Base-by-base conservation (phyloP, 2,329 filamentous ascomycete genomes). In the Pseudopyricularia cyperi region DNA sequence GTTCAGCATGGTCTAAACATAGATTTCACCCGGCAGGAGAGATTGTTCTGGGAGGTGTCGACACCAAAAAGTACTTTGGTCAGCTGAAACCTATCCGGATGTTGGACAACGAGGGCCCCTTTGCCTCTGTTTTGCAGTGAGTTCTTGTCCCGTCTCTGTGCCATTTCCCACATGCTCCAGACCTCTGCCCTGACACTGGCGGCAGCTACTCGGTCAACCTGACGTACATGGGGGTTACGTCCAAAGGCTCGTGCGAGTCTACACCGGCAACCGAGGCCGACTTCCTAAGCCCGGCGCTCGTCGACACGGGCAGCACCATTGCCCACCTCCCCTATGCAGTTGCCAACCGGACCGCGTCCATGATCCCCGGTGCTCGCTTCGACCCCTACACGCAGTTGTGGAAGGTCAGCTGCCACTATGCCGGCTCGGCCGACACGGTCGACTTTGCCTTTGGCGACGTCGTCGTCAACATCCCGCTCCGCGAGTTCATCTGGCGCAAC, bases 371-470 rank as follows among this genome's bases (percentile, higher is more conserved):
- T 7, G 26, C 52, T 4, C 49, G 28, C 24, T 53, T 56, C 28
- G 54, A 58, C 48, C 56, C 56, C 8, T 37, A 39, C 15, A 52
- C 55, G 14, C 51, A 52, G 24, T 35, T 52, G 14, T 52, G 53
- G 24, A 30, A 52, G 32, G 56, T 52, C 44, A 53, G 30, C 33
- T 48, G 57, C 28, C 50, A 51, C 50, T 51, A 51, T 12, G 30
- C 50, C 19, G 50, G 32, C 12, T 51, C 50, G n/a, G 50, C 50
- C 39, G 50, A 51, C 30, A 57, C 50, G 26, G 49, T 59, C 30
- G 54, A 58, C 52, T 57, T 58, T 47, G 52, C 48, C 11, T 58
- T 59, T 30, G 54, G 52, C 15, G 52, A 53, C 37, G 51, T 57
- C n/a, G 54, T 52, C 24, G 52, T 59, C 48, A 53, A 52, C 12